These are phyloP conservation scores for Protoeuglena noctilucae DNA, from an alignment of 139 green algal species.

Conservation along the genomic window DNA sequence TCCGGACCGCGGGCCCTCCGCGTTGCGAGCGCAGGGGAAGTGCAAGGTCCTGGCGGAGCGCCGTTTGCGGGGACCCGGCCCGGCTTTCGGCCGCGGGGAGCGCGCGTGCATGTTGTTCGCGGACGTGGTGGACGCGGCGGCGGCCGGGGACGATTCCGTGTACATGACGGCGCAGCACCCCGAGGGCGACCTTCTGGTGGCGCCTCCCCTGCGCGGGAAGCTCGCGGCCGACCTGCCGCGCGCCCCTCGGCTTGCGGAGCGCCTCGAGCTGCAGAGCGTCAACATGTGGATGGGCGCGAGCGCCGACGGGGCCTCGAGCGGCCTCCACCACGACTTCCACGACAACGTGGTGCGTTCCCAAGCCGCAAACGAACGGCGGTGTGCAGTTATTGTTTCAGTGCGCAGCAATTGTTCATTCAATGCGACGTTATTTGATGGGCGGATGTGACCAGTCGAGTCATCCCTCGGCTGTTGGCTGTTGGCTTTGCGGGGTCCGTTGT, in stretches of 20 bases:
- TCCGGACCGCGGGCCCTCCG: too few relatives aligned
- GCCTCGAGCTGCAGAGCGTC: slow-evolving; percentile 47
- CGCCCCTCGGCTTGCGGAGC: slow-evolving; percentile 28
- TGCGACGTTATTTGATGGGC: too few relatives aligned
- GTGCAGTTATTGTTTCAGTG: too few relatives aligned
- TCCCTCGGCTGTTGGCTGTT: too few relatives aligned
- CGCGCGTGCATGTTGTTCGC: not conserved
- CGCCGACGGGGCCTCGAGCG: slow-evolving; percentile 33
- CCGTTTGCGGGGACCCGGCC: not conserved
- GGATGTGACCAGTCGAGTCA: too few relatives aligned
- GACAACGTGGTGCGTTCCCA: too few relatives aligned
- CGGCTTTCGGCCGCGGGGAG: slow-evolving; percentile 5
- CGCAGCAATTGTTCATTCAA: too few relatives aligned
- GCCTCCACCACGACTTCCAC: slow-evolving; percentile 80
- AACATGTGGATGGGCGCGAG: slow-evolving; percentile 33
- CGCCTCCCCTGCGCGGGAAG: slow-evolving; percentile 22
- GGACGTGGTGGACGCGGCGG: not conserved
- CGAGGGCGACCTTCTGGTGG: slow-evolving; percentile 12
- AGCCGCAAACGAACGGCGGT: too few relatives aligned
- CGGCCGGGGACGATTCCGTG: not conserved
- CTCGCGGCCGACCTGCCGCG: slow-evolving; percentile 34
- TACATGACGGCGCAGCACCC: slow-evolving; percentile 2
- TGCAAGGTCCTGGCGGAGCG: slow-evolving; percentile 1
- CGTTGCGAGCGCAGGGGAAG: too few relatives aligned
- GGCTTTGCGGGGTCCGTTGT: too few relatives aligned